phyloP scores from a whole-genome alignment of 169 alveolate genomes.

The Perkinsus olseni region DNA sequence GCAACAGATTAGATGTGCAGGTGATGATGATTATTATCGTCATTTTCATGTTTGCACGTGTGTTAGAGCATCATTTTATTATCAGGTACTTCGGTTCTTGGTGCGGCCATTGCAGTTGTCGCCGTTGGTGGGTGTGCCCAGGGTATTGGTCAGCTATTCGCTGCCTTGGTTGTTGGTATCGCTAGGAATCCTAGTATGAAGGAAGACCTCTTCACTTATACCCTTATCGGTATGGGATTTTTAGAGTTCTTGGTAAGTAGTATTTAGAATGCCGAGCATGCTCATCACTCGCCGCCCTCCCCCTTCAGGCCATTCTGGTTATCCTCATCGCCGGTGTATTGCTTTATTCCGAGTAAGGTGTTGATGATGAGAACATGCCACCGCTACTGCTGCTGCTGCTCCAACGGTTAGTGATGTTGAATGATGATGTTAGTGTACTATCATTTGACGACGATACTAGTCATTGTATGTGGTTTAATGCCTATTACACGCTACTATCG shows the following conservation, averaged over 20 bases:
- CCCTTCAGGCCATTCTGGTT: background rate
- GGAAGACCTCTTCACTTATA: slow-evolving; percentile 75
- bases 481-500: background rate
- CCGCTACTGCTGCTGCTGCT: too few relatives aligned
- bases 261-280: too few relatives aligned
- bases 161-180: slow-evolving; percentile 77
- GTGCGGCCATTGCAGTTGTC: slow-evolving; percentile 44
- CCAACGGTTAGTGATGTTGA: too few relatives aligned
- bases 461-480: background rate
- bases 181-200: slow-evolving; percentile 75
- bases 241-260: background rate
- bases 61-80: too few relatives aligned
- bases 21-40: background rate
- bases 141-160: slow-evolving; percentile 78
- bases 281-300: too few relatives aligned
- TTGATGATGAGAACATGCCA: too few relatives aligned
- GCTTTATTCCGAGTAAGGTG: background rate
- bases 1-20: background rate
- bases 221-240: slow-evolving; percentile 66
- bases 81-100: slow-evolving; percentile 11
- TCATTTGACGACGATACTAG: background rate
- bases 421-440: background rate
- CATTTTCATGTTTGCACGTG: background rate
- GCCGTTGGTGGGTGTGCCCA: slow-evolving; percentile 63
- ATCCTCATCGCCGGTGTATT: background rate